Base-by-base conservation (phyloP, 2,329 filamentous ascomycete genomes). In the Aspergillus bombycis region DNA sequence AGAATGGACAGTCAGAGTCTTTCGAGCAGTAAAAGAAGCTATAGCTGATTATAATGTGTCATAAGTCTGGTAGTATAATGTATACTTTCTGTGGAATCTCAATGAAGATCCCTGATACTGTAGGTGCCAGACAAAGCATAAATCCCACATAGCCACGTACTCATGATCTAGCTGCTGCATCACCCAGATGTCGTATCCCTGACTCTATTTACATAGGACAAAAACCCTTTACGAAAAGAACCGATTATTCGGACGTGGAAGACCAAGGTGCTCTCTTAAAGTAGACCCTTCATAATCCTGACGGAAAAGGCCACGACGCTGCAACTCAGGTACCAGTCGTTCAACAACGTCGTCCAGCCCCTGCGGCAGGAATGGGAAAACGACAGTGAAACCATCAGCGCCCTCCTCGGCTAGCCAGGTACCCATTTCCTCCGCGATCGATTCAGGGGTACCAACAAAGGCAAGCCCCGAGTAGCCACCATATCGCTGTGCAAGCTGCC, bases 241-340 rank as follows among this genome's bases (percentile, higher is more conserved):
- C 9, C 68, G 75, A 62, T 80, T 81, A 60, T 69, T 72, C 1
- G 84, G 84, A 26, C 83, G 74, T 11, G 81, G 79, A 36, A 87
- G 77, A 5, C 84, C 84, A 46, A 87, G 75, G 71, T 87, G 84
- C 45, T 86, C 84, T 46, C 85, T 74, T 68, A 86, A 70, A 1
- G 84, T 86, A 1, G 77, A 79, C 1, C 84, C 85, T 55, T 81
- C 75, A 66, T 87, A 86, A 1, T 86, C 84, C 8, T 78, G 66
- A 5, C 84, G 75, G 70, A 86, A 86, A 2, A 86, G 63, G 0
- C 83, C 84, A 30, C 84, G 77, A 5, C 78, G 77, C 70, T 85
- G 83, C 60, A 86, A 67, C 69, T 85, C 83, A 0, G 84, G 84
- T 10, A 86, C 74, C 60, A 86, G 66, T 3, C 72, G 75, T 52